Conservation (phyloP, 23 red algal genomes). For the Gracilaria domingensis region DNA sequence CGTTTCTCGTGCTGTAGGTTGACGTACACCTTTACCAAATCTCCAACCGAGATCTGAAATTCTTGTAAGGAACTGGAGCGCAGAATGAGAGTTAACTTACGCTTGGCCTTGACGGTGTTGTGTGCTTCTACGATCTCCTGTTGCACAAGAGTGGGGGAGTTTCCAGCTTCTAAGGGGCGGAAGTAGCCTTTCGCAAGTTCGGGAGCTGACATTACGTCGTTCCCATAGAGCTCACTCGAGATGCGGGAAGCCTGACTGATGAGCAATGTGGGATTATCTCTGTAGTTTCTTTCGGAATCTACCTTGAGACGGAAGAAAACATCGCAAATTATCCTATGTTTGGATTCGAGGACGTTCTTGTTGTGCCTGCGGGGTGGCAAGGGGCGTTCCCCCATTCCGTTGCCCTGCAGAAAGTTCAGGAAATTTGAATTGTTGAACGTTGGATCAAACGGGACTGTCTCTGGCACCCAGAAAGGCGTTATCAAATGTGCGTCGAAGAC, state of each 20-base stretch:
- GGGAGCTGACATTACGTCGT: constrained; percentile 33
- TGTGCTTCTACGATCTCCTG: background rate
- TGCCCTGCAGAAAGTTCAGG: background rate
- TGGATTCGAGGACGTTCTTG: constrained; percentile 48
- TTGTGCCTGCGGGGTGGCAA: constrained; percentile 31
- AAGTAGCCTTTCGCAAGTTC: constrained; percentile 41
- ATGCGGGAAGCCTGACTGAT: constrained; percentile 3
- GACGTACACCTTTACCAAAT: too few relatives aligned
- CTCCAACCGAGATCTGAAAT: too few relatives aligned
- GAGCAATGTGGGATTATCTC: too few relatives aligned
- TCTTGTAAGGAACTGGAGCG: too few relatives aligned
- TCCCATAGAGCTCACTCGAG: constrained; percentile 43
- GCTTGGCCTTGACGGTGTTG: constrained; percentile 14
- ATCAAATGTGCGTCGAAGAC: background rate
- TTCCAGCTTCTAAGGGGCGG: background rate
- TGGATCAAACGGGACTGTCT: constrained; percentile 19
- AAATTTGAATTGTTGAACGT: constrained; percentile 23
- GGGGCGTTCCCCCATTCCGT: background rate
- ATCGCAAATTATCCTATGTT: constrained; percentile 26
- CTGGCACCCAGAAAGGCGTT: background rate
- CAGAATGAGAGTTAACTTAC: too few relatives aligned
- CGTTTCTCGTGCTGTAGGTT: too few relatives aligned
- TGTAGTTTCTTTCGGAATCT: background rate
- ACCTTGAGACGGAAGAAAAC: constrained; percentile 21
- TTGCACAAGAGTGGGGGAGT: background rate